These are phyloP conservation scores for Calocera cornea DNA, from an alignment of 768 basidiomycete species.

Conservation along the genomic window DNA sequence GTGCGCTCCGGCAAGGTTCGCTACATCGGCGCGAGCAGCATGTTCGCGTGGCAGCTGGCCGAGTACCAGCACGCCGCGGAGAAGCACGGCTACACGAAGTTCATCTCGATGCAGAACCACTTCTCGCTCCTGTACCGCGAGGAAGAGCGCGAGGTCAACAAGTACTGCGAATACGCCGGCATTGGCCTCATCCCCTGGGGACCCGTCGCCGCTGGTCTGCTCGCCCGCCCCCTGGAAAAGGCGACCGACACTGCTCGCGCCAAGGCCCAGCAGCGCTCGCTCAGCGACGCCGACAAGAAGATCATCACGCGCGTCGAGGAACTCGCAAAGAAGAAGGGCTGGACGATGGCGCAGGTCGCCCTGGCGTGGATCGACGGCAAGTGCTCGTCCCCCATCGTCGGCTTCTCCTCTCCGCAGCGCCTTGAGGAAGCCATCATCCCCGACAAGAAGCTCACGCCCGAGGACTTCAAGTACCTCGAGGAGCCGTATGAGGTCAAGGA, in stretches of 20 bases:
- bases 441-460: conserved; percentile 18
- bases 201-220: conserved; percentile 22
- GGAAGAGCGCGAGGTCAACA: conserved; percentile 20
- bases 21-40: conserved; percentile 48
- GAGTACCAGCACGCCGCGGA: conserved; percentile 29
- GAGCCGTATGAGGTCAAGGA: conserved; percentile 18
- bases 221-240: conserved; percentile 26
- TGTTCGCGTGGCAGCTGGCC: conserved; percentile 37
- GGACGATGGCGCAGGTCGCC: conserved; percentile 36
- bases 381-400: conserved; percentile 34
- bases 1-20: conserved; percentile 49
- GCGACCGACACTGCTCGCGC: conserved; percentile 17
- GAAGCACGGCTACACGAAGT: conserved; percentile 15
- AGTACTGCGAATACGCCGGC: conserved; percentile 30
- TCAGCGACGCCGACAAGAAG: conserved; percentile 21
- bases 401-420: conserved; percentile 16
- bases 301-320: conserved; percentile 33
- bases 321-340: conserved; percentile 29
- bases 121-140: conserved; percentile 17
- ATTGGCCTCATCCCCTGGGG: conserved; percentile 9
- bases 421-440: conserved; percentile 23
- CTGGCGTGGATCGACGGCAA: conserved; percentile 32
- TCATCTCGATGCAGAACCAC: conserved; percentile 18
- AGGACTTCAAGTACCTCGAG: conserved; percentile 23
- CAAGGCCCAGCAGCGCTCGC: conserved; percentile 16